Evolutionary conservation across 805 yeast species (phyloP), one percentile per base, ranked within the genome.

Genomic region (Yamadazyma scolyti): DNA sequence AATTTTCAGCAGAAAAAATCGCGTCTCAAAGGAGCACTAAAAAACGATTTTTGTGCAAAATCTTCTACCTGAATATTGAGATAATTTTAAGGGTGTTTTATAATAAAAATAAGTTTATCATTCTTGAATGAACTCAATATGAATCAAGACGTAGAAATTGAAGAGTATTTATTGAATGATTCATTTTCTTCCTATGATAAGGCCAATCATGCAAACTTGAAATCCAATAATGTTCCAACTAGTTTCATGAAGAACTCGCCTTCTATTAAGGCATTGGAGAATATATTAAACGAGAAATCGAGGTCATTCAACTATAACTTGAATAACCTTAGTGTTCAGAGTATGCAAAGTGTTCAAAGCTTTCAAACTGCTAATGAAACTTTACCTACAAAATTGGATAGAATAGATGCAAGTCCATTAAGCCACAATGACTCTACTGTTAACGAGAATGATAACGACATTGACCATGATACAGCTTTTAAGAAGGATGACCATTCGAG

Each of bases 221-320:
- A 25, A 44, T 59, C 40, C 33, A 48, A 31, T 47, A 58, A 8
- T 37, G 34, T 25, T 9, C 40, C 40, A 21, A 52, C 68, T 8
- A 39, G 46, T 20, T 48, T 55, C 39, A 64, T 65, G 63, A 54
- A 53, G 33, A 46, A 46, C 17, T 60, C 68, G 18, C 72, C 70
- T 5, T 58, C 66, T 6, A 58, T 65, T 48, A 57, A 58, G 39
- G 68, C 69, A 9, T 49, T 65, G 35, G 71, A 65, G 38, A 42
- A 37, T 26, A 58, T 58, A 13, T 48, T 65, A 20, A 43, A 44
- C 20, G 54, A 50, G 30, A 50, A 42, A 30, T 42, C 46, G 10
- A 33, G 31, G 27, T 33, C 39, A 9, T 41, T 41, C 26, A 34
- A 33, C n/a, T 39, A 38, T 14, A 36, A 30, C 26, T 28, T 41